phyloP scores from a whole-genome alignment of 208 protist species.

The Phytomonas francai region DNA sequence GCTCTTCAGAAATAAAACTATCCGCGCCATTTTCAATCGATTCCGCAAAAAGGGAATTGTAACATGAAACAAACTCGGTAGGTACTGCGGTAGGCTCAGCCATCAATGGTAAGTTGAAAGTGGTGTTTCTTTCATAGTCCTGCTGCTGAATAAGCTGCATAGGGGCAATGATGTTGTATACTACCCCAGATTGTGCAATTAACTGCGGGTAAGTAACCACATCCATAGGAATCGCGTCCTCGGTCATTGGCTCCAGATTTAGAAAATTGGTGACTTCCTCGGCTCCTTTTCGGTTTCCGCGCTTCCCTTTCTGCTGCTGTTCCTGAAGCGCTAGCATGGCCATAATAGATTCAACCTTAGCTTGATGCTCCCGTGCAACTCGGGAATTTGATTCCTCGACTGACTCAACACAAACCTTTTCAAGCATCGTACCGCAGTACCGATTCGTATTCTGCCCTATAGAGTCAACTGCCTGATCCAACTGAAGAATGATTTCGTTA shows the following conservation, averaged over 20 bases:
- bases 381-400: neutral
- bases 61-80: neutral
- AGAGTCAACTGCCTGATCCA: slow-evolving; percentile 16
- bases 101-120: neutral
- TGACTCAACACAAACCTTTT: slow-evolving; percentile 13
- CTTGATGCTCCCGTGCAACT: neutral
- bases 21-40: neutral
- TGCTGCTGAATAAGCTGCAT: neutral
- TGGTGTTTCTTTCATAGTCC: neutral
- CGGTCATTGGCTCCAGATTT: neutral
- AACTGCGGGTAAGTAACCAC: neutral
- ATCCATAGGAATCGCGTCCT: neutral
- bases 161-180: neutral
- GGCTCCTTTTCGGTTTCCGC: neutral
- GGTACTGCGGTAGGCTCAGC: neutral
- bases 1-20: neutral
- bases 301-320: neutral
- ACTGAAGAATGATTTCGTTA: slow-evolving; percentile 25
- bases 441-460: slow-evolving; percentile 15
- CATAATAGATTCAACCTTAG: neutral
- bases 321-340: slow-evolving; percentile 1
- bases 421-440: slow-evolving; percentile 16
- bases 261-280: neutral
- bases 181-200: neutral
- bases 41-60: neutral